A percentile compares a stretch with the other conserved stretches of the same genome.
Evolutionary conservation across 345 rosid genomes (phyloP).

Genomic region (Citrus cavaleriei): DNA sequence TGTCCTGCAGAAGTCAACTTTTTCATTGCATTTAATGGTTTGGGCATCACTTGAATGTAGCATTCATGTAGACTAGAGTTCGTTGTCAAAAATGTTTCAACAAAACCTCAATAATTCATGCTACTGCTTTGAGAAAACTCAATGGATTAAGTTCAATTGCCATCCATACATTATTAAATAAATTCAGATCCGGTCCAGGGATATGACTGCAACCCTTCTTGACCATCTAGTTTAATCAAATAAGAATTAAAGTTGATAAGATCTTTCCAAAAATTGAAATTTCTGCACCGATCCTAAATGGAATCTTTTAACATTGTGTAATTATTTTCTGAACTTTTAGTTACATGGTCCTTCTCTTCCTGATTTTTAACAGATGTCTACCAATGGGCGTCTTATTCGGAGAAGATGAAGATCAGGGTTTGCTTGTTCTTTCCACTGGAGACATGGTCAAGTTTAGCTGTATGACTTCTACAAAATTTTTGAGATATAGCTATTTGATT

Average conservation of each 20-base stretch:
- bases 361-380: slow-evolving; percentile 59
- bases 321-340: not conserved
- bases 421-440: slow-evolving; percentile 87
- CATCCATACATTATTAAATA: not conserved
- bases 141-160: not conserved
- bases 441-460: slow-evolving; percentile 68
- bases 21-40: not conserved
- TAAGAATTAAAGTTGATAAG: not conserved
- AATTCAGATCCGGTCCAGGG: not conserved
- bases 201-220: not conserved
- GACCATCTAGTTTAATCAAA: not conserved
- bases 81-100: not conserved
- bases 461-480: slow-evolving; percentile 31
- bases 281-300: not conserved
- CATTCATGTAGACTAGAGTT: not conserved
- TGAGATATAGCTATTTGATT: not conserved
- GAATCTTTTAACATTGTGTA: slow-evolving; percentile 1
- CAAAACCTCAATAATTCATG: not conserved
- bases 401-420: slow-evolving; percentile 74
- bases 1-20: not conserved
- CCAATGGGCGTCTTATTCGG: slow-evolving; percentile 74
- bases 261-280: not conserved
- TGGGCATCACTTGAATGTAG: not conserved
- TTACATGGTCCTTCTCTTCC: slow-evolving; percentile 7
- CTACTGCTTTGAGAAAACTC: not conserved